Percentiles rank a stretch among this genome's conserved stretches.
These are phyloP conservation scores for Ascochyta lentis DNA, from an alignment of 2,329 filamentous ascomycete genomes.

Conservation along the genomic window DNA sequence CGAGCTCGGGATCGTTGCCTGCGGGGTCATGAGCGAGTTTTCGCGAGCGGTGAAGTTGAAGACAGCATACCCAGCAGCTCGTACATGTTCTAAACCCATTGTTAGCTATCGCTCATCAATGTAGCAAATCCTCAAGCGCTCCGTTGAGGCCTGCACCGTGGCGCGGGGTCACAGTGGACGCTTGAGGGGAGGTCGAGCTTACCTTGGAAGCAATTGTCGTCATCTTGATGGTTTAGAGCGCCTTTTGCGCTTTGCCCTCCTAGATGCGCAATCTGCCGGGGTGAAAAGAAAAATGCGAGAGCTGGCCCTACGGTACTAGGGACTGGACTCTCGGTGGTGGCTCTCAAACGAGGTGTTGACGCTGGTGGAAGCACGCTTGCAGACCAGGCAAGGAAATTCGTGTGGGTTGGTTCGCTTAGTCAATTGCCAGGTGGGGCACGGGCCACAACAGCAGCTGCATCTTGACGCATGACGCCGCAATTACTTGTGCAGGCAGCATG, in stretches of 20 bases:
- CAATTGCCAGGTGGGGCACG: slow-evolving; percentile 21
- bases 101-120: slow-evolving; percentile 44
- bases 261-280: slow-evolving; percentile 51
- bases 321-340: slow-evolving; percentile 49
- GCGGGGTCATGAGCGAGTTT: slow-evolving; percentile 39
- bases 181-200: slow-evolving; percentile 30
- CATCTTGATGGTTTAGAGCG: slow-evolving; percentile 51
- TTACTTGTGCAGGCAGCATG: slow-evolving; percentile 4
- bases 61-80: slow-evolving; percentile 87
- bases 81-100: slow-evolving; percentile 79
- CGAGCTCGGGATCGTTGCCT: slow-evolving; percentile 74
- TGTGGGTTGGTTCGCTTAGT: slow-evolving; percentile 40
- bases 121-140: slow-evolving; percentile 1
- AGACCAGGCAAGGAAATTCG: slow-evolving; percentile 21
- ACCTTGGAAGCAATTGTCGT: slow-evolving; percentile 55
- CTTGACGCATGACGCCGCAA: slow-evolving; percentile 19
- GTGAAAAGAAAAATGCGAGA: slow-evolving; percentile 41
- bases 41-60: slow-evolving; percentile 9
- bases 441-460: slow-evolving; percentile 1
- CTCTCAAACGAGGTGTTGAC: slow-evolving; percentile 39
- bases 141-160: slow-evolving; percentile 16
- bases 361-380: slow-evolving; percentile 32
- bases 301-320: slow-evolving; percentile 48
- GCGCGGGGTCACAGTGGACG: slow-evolving; percentile 16
- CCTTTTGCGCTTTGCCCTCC: slow-evolving; percentile 54